Percentiles rank a stretch among this genome's conserved stretches.
These are phyloP conservation scores for Fulvia fulva DNA, from an alignment of 2,329 filamentous ascomycete species.

Conservation along the genomic window DNA sequence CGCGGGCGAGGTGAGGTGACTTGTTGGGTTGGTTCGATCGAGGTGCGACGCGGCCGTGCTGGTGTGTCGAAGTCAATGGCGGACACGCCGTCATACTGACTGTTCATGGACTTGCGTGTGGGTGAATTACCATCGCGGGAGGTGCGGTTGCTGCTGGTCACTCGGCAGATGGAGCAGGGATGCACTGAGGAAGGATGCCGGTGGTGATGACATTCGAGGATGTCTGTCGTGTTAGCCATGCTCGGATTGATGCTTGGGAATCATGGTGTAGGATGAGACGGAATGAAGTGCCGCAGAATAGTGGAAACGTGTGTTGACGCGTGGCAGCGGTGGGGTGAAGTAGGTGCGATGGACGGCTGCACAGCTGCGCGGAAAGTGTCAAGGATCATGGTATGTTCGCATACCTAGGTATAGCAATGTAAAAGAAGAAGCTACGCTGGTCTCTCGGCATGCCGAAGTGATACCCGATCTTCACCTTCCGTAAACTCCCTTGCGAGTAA, in stretches of 20 bases:
- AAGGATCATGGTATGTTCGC: neutral
- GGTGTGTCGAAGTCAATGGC: neutral
- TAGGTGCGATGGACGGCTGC: neutral
- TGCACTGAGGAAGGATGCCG: neutral
- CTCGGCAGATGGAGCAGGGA: neutral
- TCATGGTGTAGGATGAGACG: neutral
- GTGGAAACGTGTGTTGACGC: neutral
- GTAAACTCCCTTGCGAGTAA: no score
- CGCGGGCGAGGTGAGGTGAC: neutral
- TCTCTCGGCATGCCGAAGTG: neutral
- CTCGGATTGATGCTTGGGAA: neutral
- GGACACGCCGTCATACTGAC: neutral
- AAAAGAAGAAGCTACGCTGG: neutral
- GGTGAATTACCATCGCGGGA: neutral
- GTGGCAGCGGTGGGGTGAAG: neutral
- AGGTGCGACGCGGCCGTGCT: neutral
- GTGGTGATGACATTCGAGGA: neutral
- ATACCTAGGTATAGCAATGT: neutral
- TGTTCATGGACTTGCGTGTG: neutral
- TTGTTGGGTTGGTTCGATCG: neutral
- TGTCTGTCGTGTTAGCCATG: neutral
- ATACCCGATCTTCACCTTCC: neutral
- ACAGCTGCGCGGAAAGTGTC: no score
- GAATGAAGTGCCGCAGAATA: neutral
- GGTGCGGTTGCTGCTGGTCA: neutral